A percentile compares a stretch with the other conserved stretches of the same genome.
Conservation (phyloP, 2,329 filamentous ascomycete species). For the Magnaporthiopsis poae region DNA sequence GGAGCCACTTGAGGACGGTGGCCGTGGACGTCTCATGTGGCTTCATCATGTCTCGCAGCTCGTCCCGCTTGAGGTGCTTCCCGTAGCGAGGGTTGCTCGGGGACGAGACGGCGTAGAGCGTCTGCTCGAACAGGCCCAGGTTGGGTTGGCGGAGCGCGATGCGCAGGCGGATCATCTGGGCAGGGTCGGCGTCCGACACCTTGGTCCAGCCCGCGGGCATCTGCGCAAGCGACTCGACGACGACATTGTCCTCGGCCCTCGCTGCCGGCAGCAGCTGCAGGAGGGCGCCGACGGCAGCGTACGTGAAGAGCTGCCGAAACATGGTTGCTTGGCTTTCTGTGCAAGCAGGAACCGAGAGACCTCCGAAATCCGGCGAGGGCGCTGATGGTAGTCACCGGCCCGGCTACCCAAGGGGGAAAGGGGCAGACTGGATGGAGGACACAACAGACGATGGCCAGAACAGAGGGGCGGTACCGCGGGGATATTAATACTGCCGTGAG, state of each 20-base stretch:
- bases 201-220: constrained; percentile 13
- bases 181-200: constrained; percentile 10
- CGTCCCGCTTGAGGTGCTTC: constrained; percentile 34
- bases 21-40: constrained; percentile 30
- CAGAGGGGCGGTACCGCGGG: no score
- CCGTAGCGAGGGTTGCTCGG: constrained; percentile 38
- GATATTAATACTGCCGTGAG: background rate
- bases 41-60: constrained; percentile 38
- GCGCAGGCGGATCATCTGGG: constrained; percentile 12
- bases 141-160: constrained; percentile 20
- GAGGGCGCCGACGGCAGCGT: constrained; percentile 1
- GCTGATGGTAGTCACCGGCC: no score
- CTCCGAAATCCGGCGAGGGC: no score
- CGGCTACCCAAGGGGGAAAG: background rate
- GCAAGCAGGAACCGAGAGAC: no score
- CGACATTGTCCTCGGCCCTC: constrained; percentile 6
- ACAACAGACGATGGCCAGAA: background rate
- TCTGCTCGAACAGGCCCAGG: constrained; percentile 20
- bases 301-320: background rate
- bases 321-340: background rate
- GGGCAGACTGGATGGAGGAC: background rate
- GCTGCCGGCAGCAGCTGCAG: background rate
- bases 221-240: constrained; percentile 13
- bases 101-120: constrained; percentile 29
- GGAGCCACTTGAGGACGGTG: constrained; percentile 36